Conservation (phyloP, 345 rosid species). For the Populus alba region DNA sequence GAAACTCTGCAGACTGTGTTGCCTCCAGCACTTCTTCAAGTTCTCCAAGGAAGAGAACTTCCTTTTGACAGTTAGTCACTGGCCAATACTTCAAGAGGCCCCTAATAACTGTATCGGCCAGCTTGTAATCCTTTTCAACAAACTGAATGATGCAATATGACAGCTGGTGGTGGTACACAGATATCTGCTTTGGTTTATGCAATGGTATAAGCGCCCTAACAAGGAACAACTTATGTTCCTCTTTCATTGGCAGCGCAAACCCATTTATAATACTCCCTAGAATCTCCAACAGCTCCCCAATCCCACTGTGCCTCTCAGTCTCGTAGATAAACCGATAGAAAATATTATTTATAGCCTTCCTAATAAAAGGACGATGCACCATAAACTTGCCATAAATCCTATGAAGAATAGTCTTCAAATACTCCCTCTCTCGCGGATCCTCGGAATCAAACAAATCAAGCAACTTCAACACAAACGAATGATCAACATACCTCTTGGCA, state of each 20-base stretch:
- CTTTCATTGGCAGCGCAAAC: conserved; percentile 92
- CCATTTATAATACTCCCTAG: conserved; percentile 89
- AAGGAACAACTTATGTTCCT: conserved; percentile 85
- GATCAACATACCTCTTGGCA: conserved; percentile 76
- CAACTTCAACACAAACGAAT: conserved; percentile 66
- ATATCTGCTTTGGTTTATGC: conserved; percentile 74
- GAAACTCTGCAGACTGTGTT: conserved; percentile 79
- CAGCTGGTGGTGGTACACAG: conserved; percentile 75
- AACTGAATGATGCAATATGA: conserved; percentile 81
- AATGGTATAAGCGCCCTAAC: conserved; percentile 83
- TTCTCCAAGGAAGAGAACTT: conserved; percentile 85
- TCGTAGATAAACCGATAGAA: conserved; percentile 83
- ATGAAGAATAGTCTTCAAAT: conserved; percentile 79
- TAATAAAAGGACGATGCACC: conserved; percentile 85
- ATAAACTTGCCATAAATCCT: conserved; percentile 90
- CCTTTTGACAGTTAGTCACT: conserved; percentile 76
- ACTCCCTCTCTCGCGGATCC: conserved; percentile 82
- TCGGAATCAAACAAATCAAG: conserved; percentile 83
- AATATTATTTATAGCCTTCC: conserved; percentile 72
- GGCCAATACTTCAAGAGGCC: conserved; percentile 96
- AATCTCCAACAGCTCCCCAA: conserved; percentile 82
- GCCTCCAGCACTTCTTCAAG: conserved; percentile 94
- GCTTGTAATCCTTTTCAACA: conserved; percentile 91
- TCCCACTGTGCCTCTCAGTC: conserved; percentile 80
- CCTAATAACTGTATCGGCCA: conserved; percentile 74